Evolutionary conservation across 495 filamentous ascomycete species (phyloP).

Genomic region (Echria macrotheca): DNA sequence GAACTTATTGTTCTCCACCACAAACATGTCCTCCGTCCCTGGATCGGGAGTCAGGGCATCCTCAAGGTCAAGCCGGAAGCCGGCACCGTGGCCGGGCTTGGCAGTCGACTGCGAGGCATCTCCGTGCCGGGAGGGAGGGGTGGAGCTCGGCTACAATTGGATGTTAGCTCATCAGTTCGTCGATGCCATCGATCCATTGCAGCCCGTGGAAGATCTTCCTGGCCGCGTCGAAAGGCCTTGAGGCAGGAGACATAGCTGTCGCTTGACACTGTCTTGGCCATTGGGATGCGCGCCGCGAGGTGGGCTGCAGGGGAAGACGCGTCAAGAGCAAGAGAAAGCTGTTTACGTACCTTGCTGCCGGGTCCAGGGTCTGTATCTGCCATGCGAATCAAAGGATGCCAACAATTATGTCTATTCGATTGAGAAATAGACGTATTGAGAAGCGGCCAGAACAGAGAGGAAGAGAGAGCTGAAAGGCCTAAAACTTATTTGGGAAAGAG

Average conservation of each 20-base stretch:
- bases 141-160: slow-evolving; percentile 12
- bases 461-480: not conserved
- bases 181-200: too few species aligned
- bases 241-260: too few species aligned
- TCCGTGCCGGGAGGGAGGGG: slow-evolving; percentile 7
- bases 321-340: not conserved
- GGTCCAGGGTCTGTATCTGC: slow-evolving; percentile 7
- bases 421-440: not conserved
- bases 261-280: too few species aligned
- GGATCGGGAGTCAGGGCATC: slow-evolving; percentile 61
- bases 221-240: not conserved
- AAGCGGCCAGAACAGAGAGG: not conserved
- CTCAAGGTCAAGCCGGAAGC: slow-evolving; percentile 35
- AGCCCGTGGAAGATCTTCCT: too few species aligned
- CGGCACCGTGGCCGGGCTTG: slow-evolving; percentile 11
- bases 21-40: slow-evolving; percentile 57
- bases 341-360: slow-evolving; percentile 4
- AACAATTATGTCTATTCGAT: not conserved
- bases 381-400: not conserved
- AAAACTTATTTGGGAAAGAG: not conserved
- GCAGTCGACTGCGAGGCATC: slow-evolving; percentile 4
- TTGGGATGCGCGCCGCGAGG: too few species aligned
- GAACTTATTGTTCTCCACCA: slow-evolving; percentile 58
- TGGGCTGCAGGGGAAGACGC: not conserved
- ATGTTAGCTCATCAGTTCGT: not conserved